Evolutionary conservation across 192 early-diverging fungal genomes (phyloP).

Genomic region (Geranomyces michiganensis): DNA sequence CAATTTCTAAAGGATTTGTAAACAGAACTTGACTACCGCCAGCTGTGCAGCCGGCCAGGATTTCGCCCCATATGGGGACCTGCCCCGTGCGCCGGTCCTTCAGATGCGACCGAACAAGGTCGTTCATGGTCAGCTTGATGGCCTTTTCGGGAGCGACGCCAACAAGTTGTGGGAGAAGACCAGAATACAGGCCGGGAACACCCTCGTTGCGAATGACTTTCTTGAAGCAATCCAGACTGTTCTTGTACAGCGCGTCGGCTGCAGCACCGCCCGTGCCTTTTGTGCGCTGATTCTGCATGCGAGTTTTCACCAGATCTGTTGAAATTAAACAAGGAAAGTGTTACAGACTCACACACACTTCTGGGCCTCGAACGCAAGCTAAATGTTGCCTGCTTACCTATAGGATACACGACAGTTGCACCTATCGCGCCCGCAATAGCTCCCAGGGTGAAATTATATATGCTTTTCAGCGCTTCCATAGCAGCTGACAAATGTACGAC

Average conservation of each 20-base stretch:
- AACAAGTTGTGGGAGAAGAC: slow-evolving; percentile 89
- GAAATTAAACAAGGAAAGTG: too few species aligned
- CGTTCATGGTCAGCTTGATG: slow-evolving; percentile 97
- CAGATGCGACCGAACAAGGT: slow-evolving; percentile 75
- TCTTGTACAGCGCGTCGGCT: slow-evolving; percentile 91
- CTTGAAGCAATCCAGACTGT: slow-evolving; percentile 93
- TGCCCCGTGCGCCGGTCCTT: slow-evolving; percentile 72
- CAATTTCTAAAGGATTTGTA: slow-evolving; percentile 97
- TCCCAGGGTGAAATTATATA: slow-evolving; percentile 79
- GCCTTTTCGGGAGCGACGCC: slow-evolving; percentile 97
- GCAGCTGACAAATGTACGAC: slow-evolving; percentile 31
- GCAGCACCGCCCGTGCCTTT: slow-evolving; percentile 57
- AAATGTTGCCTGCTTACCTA: slow-evolving; percentile 49
- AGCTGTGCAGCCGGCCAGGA: slow-evolving; percentile 83
- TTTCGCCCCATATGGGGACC: slow-evolving; percentile 76
- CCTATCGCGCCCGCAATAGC: slow-evolving; percentile 92
- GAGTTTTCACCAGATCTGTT: slow-evolving; percentile 92
- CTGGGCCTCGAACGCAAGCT: too few species aligned
- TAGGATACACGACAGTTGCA: slow-evolving; percentile 93
- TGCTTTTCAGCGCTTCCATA: slow-evolving; percentile 58
- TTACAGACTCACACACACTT: too few species aligned
- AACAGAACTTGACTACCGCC: slow-evolving; percentile 77
- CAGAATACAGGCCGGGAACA: slow-evolving; percentile 85
- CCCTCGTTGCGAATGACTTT: slow-evolving; percentile 94
- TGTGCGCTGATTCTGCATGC: slow-evolving; percentile 97